phyloP scores from a whole-genome alignment of 345 rosid genomes.

The Cardamine chenopodiifolia region DNA sequence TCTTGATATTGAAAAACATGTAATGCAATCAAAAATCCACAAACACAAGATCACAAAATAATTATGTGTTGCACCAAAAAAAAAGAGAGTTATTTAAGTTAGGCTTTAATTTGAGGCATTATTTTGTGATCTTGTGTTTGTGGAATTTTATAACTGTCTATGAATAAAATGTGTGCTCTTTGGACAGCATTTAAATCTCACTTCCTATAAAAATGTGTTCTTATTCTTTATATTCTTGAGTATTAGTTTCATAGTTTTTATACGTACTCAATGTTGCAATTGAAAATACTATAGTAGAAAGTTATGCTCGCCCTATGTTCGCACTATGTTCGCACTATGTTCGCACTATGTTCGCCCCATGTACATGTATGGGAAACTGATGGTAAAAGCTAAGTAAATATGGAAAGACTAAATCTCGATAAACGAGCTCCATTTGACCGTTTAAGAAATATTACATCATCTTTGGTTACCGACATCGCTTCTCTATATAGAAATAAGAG shows the following conservation, averaged over 20 bases:
- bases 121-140: no score
- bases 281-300: background rate
- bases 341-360: background rate
- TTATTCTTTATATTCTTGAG: background rate
- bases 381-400: conserved; percentile 9
- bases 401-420: conserved; percentile 14
- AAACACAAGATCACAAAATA: background rate
- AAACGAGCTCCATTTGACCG: conserved; percentile 11
- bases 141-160: background rate
- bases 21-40: conserved; percentile 5
- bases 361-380: conserved; percentile 19
- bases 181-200: background rate
- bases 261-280: background rate
- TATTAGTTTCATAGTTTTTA: background rate
- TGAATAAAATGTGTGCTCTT: background rate
- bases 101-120: no score
- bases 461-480: background rate
- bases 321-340: background rate
- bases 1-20: background rate
- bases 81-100: no score
- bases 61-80: no score
- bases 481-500: conserved; percentile 4
- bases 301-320: background rate
- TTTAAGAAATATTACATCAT: conserved; percentile 5
- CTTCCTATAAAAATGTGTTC: background rate